phyloP scores from a whole-genome alignment of 331 rosid species.

The Rosa hybrid region DNA sequence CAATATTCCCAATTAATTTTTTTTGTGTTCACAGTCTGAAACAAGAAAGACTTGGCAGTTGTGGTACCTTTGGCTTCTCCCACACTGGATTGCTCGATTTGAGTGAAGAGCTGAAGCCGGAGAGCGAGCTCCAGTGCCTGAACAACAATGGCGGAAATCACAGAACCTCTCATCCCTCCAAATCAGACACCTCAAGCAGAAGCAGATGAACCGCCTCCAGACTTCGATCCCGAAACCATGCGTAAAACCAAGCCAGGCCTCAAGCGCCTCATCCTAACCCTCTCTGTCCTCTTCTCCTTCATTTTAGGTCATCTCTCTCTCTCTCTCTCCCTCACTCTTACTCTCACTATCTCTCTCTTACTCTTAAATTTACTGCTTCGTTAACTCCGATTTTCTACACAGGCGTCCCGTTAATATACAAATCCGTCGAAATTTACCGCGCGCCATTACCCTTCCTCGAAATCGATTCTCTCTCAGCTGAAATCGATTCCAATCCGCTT shows the following conservation, averaged over 20 bases:
- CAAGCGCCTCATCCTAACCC: conserved; percentile 67
- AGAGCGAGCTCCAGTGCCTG: not conserved
- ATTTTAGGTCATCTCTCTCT: conserved; percentile 44
- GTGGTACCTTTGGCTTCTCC: too few species aligned
- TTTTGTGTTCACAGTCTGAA: too few species aligned
- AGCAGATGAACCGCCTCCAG: conserved; percentile 17
- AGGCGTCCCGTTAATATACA: conserved; percentile 81
- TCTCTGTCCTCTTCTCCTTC: conserved; percentile 78
- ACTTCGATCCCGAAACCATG: conserved; percentile 54
- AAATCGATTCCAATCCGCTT: conserved; percentile 53
- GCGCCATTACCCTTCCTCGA: conserved; percentile 78
- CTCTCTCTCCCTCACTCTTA: not conserved
- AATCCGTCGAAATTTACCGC: conserved; percentile 88
- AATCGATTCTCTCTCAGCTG: conserved; percentile 65
- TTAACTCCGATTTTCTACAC: conserved; percentile 1
- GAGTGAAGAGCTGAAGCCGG: not conserved
- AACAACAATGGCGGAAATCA: conserved; percentile 61
- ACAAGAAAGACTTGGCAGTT: too few species aligned
- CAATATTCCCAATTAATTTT: too few species aligned
- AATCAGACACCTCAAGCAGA: conserved; percentile 5
- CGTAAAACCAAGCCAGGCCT: conserved; percentile 76
- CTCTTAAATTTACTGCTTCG: not conserved
- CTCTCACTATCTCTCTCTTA: not conserved
- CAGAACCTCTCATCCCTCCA: conserved; percentile 37
- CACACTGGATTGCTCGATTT: too few species aligned